phyloP scores from a whole-genome alignment of 768 basidiomycete species.

The Neoboletus magnificus region DNA sequence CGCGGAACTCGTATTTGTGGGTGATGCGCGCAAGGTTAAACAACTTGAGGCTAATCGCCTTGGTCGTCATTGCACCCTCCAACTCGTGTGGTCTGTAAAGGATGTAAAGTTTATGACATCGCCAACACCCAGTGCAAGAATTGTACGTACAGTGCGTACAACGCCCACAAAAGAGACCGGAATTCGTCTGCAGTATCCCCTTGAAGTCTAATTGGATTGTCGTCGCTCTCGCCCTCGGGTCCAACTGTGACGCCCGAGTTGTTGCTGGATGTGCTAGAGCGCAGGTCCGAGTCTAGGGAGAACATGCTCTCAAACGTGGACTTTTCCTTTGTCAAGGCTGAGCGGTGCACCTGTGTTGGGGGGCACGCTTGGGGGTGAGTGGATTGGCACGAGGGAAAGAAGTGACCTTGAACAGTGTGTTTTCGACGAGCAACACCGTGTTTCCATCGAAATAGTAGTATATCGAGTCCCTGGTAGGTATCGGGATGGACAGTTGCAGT shows the following conservation, averaged over 20 bases:
- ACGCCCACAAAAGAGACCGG: conserved; percentile 50
- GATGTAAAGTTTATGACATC: conserved; percentile 1
- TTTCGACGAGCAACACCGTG: conserved; percentile 42
- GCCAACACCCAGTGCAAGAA: neutral
- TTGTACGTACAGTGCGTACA: conserved; percentile 48
- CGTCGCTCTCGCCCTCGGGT: conserved; percentile 48
- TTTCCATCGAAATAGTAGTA: conserved; percentile 42
- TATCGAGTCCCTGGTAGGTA: conserved; percentile 35
- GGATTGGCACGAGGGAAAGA: conserved; percentile 5
- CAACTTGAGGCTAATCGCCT: conserved; percentile 43
- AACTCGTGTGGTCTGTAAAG: conserved; percentile 43
- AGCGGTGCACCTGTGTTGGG: conserved; percentile 36
- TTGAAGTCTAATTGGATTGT: conserved; percentile 46
- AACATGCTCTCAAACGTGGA: conserved; percentile 49
- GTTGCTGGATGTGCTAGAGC: conserved; percentile 20
- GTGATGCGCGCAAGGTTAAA: conserved; percentile 48
- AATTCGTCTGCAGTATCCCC: conserved; percentile 49
- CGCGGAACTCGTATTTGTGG: conserved; percentile 46
- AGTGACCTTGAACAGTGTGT: conserved; percentile 49
- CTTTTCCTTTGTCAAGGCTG: conserved; percentile 42
- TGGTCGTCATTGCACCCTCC: conserved; percentile 39
- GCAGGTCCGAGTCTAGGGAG: conserved; percentile 36
- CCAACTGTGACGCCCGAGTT: conserved; percentile 28
- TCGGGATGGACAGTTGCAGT: conserved; percentile 31
- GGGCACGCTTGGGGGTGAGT: conserved; percentile 21